Conservation (phyloP, 768 basidiomycete genomes). For the Pisolithus microcarpus region DNA sequence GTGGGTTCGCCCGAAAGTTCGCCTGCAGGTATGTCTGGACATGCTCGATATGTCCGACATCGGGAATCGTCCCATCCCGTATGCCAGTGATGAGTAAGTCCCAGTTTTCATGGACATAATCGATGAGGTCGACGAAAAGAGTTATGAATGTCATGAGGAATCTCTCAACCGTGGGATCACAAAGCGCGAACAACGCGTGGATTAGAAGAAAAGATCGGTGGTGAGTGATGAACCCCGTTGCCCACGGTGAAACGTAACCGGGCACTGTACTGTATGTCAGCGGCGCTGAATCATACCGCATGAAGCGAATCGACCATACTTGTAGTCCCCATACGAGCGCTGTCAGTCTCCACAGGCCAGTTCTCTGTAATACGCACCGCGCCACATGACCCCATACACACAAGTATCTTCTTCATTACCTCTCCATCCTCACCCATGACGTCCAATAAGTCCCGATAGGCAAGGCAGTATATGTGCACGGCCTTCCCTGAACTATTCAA, state of each 20-base stretch:
- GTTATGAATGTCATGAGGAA: conserved; percentile 2
- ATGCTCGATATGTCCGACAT: conserved; percentile 8
- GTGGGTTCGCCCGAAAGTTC: conserved; percentile 5
- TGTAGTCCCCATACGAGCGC: background rate
- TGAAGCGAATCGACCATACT: background rate
- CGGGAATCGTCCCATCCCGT: conserved; percentile 6
- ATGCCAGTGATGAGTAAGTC: conserved; percentile 5
- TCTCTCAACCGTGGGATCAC: conserved; percentile 4
- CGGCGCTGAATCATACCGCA: too few relatives aligned
- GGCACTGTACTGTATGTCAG: too few relatives aligned
- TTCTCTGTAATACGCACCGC: background rate
- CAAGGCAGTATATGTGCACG: too few relatives aligned
- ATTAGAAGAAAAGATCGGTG: conserved; percentile 11
- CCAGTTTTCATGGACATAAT: conserved; percentile 8
- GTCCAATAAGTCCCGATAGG: background rate
- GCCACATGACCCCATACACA: background rate
- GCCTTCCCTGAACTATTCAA: background rate
- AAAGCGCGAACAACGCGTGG: conserved; percentile 13
- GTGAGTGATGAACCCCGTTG: conserved; percentile 5
- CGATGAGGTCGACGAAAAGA: conserved; percentile 9
- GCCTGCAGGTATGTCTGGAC: conserved; percentile 8
- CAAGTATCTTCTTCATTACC: background rate
- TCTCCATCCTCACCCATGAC: background rate
- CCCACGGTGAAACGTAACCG: conserved; percentile 7
- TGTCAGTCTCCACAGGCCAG: background rate